Evolutionary conservation across 2,329 filamentous ascomycete species (phyloP).

Genomic region (Colletotrichum lindemuthianum): DNA sequence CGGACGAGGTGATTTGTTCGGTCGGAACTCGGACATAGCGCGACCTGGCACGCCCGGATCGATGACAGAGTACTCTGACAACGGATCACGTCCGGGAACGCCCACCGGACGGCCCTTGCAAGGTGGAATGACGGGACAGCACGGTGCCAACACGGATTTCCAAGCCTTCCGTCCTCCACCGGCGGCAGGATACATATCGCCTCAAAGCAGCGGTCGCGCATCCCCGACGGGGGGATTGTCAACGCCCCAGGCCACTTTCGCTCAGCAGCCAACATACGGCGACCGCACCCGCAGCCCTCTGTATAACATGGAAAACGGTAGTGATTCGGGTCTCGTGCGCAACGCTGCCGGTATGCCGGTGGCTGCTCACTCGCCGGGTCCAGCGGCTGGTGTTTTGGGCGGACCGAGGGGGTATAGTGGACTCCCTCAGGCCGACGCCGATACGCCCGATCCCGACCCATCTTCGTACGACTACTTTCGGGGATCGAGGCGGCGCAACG

Average conservation of each 20-base stretch:
- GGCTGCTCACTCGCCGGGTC: constrained; percentile 50
- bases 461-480: constrained; percentile 69
- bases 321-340: constrained; percentile 61
- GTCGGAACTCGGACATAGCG: constrained; percentile 66
- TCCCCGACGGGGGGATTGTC: constrained; percentile 28
- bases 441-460: constrained; percentile 51
- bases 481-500: constrained; percentile 47
- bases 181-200: constrained; percentile 38
- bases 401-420: constrained; percentile 69
- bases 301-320: constrained; percentile 62
- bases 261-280: constrained; percentile 31
- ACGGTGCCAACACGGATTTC: constrained; percentile 36
- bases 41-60: constrained; percentile 71
- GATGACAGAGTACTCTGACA: constrained; percentile 54
- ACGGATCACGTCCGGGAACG: constrained; percentile 60
- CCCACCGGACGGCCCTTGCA: constrained; percentile 52
- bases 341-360: constrained; percentile 64
- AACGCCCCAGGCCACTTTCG: constrained; percentile 28
- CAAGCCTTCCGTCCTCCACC: constrained; percentile 30
- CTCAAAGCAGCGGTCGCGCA: constrained; percentile 25
- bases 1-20: constrained; percentile 78
- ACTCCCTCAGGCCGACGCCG: constrained; percentile 63
- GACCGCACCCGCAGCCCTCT: constrained; percentile 55
- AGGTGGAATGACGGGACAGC: constrained; percentile 40
- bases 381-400: constrained; percentile 62